Percentiles rank a stretch among this genome's conserved stretches.
These are phyloP conservation scores for Diversispora eburnea DNA, from an alignment of 192 early-diverging fungal genomes.

Conservation along the genomic window DNA sequence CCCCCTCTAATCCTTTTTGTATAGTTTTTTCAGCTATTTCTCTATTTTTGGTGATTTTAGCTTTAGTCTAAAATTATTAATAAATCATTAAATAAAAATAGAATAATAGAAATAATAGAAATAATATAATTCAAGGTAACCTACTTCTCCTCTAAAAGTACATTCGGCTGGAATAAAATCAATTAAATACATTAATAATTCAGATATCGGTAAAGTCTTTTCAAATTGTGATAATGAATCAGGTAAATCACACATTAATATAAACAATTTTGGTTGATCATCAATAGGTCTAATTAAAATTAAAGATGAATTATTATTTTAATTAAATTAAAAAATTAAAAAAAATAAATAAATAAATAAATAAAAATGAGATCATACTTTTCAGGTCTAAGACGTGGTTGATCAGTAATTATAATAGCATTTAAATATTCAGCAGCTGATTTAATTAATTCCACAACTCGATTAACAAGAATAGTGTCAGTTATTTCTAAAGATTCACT, in stretches of 20 bases:
- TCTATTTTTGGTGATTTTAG: neutral
- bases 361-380: neutral
- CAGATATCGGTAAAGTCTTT: neutral
- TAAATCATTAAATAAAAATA: neutral
- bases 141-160: neutral
- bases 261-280: neutral
- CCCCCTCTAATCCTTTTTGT: neutral
- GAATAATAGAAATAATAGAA: neutral
- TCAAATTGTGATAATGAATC: neutral
- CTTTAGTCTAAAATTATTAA: neutral
- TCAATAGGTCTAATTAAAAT: neutral
- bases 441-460: neutral
- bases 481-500: constrained; percentile 8
- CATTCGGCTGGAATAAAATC: neutral
- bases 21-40: neutral
- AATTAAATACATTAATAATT: neutral
- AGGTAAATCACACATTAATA: neutral
- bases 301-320: neutral
- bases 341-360: neutral
- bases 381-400: neutral
- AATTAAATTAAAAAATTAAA: neutral
- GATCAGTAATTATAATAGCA: neutral
- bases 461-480: neutral
- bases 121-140: neutral
- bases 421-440: neutral